A percentile compares a stretch with the other conserved stretches of the same genome.
Conservation (phyloP, 2,329 filamentous ascomycete genomes). For the Hypomyces rosellus region DNA sequence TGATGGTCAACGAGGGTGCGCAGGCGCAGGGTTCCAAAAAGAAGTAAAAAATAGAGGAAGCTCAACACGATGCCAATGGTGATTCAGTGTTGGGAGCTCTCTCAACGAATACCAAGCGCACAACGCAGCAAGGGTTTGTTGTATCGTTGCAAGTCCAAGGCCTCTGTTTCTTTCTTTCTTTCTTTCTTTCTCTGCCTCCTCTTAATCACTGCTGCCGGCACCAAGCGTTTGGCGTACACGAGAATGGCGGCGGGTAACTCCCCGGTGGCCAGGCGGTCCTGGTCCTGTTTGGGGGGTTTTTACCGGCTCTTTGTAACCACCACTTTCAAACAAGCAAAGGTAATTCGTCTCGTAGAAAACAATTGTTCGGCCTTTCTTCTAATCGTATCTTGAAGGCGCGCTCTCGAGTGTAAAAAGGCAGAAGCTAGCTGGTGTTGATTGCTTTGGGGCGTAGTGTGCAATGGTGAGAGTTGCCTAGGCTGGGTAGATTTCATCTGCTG, state of each 20-base stretch:
- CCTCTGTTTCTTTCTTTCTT: background rate
- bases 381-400: constrained; percentile 9
- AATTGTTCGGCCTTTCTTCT: background rate
- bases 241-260: constrained; percentile 9
- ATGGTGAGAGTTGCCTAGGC: constrained; percentile 31
- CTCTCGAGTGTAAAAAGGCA: constrained; percentile 7
- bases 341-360: background rate
- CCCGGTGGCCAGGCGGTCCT: constrained; percentile 1
- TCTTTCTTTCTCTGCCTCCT: background rate
- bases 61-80: too few relatives aligned
- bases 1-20: too few relatives aligned
- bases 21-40: too few relatives aligned
- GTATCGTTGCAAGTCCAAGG: background rate
- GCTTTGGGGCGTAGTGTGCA: constrained; percentile 28
- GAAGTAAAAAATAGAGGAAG: too few relatives aligned
- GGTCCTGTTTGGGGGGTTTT: constrained; percentile 1
- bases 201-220: too few relatives aligned
- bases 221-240: constrained; percentile 6
- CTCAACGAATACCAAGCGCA: background rate
- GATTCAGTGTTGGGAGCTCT: too few relatives aligned
- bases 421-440: constrained; percentile 15
- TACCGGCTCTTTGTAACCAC: constrained; percentile 3
- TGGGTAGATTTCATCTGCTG: constrained; percentile 25
- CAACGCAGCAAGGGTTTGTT: background rate
- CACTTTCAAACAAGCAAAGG: constrained; percentile 2